Base-by-base conservation (phyloP, 176 grass and related monocot genomes). In the Thinopyrum elongatum region DNA sequence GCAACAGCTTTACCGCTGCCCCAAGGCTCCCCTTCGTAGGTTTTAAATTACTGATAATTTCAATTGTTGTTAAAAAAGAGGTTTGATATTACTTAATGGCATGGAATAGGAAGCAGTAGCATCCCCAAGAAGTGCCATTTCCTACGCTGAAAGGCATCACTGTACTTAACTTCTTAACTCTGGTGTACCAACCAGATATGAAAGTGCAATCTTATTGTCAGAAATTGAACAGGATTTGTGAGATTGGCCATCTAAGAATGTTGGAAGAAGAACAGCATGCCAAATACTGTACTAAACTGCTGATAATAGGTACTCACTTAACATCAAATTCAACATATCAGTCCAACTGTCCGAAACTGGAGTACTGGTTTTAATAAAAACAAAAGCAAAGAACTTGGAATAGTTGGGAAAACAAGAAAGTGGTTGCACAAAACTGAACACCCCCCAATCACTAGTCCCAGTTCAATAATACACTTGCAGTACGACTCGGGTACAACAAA, bases 131-230 rank as follows among this genome's bases (percentile, higher is more conserved):
- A 73, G n/a, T n/a, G 72, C 5, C 15, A 23, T 59, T 83, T 83
- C 14, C 59, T 35, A 25, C 15, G 15, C 81, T 83, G 36, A 22
- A 83, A 83, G 66, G 60, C 51, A 73, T 42, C 51, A 62, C 34
- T 22, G 16, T n/a, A 83, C 36, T 61, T 29, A 34, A 73, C 81
- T 22, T 73, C 2, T 29, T 60, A 60, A 42, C 22, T 41, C 81
- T 17, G 34, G 30, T 16, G 23, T 60, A 83, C 68, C 14, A 59
- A 83, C 33, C 14, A 59, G 49, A 36, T 34, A 83, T 60, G 81
- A 27, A 23, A 73, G 68, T 73, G 30, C 70, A 74, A 42, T 61
- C 39, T 82, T 23, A 60, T 57, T 82, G 22, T 74, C 21, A 74
- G 23, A 38, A 83, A 73, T 26, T 73, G 13, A 15, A 41, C 70